Evolutionary conservation across 2,329 filamentous ascomycete genomes (phyloP).

Genomic region (Hypoxylon sp.): DNA sequence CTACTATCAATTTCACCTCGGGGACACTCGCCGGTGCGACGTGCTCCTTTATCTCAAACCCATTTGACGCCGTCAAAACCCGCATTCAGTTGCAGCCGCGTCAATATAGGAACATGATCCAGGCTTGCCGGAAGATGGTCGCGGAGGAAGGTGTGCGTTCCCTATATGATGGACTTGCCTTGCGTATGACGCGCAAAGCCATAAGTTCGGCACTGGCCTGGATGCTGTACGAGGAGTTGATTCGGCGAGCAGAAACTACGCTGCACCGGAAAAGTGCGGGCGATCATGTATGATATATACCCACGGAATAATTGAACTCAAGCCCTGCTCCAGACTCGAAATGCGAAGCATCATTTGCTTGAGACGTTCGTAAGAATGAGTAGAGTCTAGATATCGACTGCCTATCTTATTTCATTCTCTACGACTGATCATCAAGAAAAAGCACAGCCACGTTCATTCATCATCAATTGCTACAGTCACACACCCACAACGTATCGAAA

Average conservation of each 20-base stretch:
- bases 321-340: constrained; percentile 28
- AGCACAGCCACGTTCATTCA: constrained; percentile 22
- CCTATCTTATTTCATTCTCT: constrained; percentile 10
- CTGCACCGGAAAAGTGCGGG: constrained; percentile 45
- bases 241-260: constrained; percentile 72
- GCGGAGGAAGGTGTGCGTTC: constrained; percentile 82
- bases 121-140: constrained; percentile 82
- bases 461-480: constrained; percentile 1
- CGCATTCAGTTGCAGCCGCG: constrained; percentile 89
- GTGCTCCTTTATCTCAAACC: constrained; percentile 92
- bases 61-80: constrained; percentile 97
- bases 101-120: constrained; percentile 84
- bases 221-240: constrained; percentile 96
- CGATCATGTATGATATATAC: constrained; percentile 44
- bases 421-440: constrained; percentile 9
- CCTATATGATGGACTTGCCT: constrained; percentile 84
- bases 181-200: constrained; percentile 92
- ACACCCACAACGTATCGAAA: neutral
- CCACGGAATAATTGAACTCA: constrained; percentile 17
- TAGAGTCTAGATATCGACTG: constrained; percentile 17
- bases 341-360: constrained; percentile 20
- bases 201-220: constrained; percentile 94
- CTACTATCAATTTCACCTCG: constrained; percentile 85
- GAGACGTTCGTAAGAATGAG: constrained; percentile 6
- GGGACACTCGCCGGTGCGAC: constrained; percentile 83